Evolutionary conservation across 331 rosid species (phyloP), one percentile per base, ranked within the genome.

Genomic region (Acacia pycnantha): DNA sequence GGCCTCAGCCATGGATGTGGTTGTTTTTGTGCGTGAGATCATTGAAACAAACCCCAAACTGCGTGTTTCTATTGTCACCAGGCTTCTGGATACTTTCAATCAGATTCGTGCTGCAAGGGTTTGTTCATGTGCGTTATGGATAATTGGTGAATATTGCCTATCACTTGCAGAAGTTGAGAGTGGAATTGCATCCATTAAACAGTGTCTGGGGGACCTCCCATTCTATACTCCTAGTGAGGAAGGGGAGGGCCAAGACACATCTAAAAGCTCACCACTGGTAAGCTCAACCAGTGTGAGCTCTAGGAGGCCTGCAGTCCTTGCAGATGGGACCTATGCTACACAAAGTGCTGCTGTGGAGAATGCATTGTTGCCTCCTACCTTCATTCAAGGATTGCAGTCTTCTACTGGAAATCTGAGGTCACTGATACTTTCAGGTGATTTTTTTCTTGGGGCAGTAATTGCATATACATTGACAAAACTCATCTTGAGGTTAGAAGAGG

Each of bases 301-400:
- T 64, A 91, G 94, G 86, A 89, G 99, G 88, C 99, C 99, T 2
- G 97, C 94, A 4, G 81, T 96, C 77, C 98, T 96, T 44, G 97
- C 99, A 2, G 99, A 96, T 70, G 99, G 99, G 70, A 96, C 99
- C 76, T 96, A 96, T 92, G 99, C 99, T 62, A 96, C 99, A 66
- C 99, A 96, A 85, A 94, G 98, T 87, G 99, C 99, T 69, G 95
- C 97, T 8, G 78, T 94, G 69, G 99, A 96, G 83, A 96, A 97
- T 79, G 99, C 97, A 19, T 86, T 91, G 90, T 92, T 94, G 3
- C 95, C 95, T 0, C 97, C 98, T 19, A 92, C 98, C 81, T 82
- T 91, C 66, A 88, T 91, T 18, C 97, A 92, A 31, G 99, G 99
- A 19, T 90, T 94, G 0, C 81, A 89, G 78, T 83, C 94, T 68